Base-by-base conservation (phyloP, 2,329 filamentous ascomycete genomes). In the Ceratocystis alfenasii region DNA sequence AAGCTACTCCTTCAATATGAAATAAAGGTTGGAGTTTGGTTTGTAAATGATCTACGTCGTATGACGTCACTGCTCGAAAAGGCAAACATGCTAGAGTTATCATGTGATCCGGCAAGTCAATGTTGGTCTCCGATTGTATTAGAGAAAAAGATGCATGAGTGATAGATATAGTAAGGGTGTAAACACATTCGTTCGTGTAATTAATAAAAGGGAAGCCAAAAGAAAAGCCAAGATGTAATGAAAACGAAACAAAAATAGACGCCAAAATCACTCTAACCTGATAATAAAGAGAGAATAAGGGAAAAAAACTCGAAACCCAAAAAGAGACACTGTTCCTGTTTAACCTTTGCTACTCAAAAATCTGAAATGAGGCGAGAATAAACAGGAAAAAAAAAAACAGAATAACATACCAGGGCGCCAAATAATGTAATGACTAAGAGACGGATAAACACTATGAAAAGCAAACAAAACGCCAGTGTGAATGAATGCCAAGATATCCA, bases 131-230 rank as follows among this genome's bases (percentile, higher is more conserved):
- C 12, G 36, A 41, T 12, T 41, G 36, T 41, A 41, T 41, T 41
- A 28, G 30, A 20, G 17, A 25, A 25, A 15, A 55, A 28, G 10
- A 25, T 22, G 6, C 10, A 46, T 22, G 25, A 50, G 33, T 28
- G 48, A 46, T 67, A 30, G n/a, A 50, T 48, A 55, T 30, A 33
- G 22, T 36, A 20, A 36, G 55, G 33, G 41, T 41, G 48, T 12
- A 15, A 15, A 53, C 48, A 53, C 20, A 25, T 53, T 28, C 25
- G 36, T 53, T 53, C 25, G 48, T 22, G 48, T 28, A 53, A 53
- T 53, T 22, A 74, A 72, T 69, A 68, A 71, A 73, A 74, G 73
- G 73, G 70, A 68, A 68, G 55, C 45, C 53, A 62, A 59, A 66
- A 41, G 48, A n/a, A 45, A 59, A 17, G 17, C n/a, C 48, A 36